These are phyloP conservation scores for Stygiomarasmius scandens DNA, from an alignment of 1,284 basidiomycete species.

Conservation along the genomic window DNA sequence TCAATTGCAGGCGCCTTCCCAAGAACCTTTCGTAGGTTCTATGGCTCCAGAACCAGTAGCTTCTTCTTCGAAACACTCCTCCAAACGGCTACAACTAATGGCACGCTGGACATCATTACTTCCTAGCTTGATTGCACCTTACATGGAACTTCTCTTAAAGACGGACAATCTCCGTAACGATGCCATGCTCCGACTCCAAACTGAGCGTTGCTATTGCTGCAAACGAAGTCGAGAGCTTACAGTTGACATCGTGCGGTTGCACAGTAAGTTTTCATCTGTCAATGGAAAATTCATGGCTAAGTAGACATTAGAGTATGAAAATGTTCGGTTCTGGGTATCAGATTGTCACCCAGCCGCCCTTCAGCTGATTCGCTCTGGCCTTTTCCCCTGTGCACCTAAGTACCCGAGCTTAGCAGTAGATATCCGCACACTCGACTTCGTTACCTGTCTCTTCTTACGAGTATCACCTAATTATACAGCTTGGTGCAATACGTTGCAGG, in stretches of 20 bases:
- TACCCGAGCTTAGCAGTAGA: constrained; percentile 26
- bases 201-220: background rate
- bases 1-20: no score
- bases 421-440: constrained; percentile 25
- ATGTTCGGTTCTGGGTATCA: constrained; percentile 9
- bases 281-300: background rate
- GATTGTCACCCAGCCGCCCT: constrained; percentile 21
- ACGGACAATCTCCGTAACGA: background rate
- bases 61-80: no score
- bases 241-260: background rate
- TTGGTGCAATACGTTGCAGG: constrained; percentile 24
- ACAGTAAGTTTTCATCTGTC: background rate
- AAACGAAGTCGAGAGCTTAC: background rate
- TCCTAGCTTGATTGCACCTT: background rate
- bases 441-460: constrained; percentile 20
- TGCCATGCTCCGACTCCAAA: background rate
- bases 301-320: background rate
- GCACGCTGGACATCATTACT: no score
- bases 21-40: no score
- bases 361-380: constrained; percentile 21
- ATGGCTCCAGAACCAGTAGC: no score
- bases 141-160: background rate
- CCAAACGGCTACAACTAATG: no score
- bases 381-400: constrained; percentile 26
- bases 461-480: constrained; percentile 26